Evolutionary conservation across 805 yeast genomes (phyloP).

Genomic region (Teunomyces cretensis): DNA sequence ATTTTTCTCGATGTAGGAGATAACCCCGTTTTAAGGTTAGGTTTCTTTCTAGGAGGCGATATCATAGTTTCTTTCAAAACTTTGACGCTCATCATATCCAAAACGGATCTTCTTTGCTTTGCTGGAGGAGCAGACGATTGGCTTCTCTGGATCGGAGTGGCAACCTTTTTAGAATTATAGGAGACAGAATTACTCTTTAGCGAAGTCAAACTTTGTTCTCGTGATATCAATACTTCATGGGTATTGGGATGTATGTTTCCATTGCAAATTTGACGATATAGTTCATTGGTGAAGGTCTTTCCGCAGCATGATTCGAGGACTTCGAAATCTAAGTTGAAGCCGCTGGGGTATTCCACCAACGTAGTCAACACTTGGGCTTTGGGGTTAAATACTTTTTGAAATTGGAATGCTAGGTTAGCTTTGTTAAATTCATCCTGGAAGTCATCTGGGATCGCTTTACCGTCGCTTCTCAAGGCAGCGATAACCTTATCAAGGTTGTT

Average conservation of each 20-base stretch:
- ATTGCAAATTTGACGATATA: constrained; percentile 56
- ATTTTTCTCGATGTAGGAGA: constrained; percentile 14
- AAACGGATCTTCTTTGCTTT: constrained; percentile 8
- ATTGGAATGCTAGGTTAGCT: constrained; percentile 80
- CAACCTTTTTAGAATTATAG: background rate
- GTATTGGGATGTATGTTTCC: constrained; percentile 71
- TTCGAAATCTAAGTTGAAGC: constrained; percentile 42
- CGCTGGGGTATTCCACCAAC: constrained; percentile 55
- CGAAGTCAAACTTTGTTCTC: constrained; percentile 40
- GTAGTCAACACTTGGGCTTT: constrained; percentile 46
- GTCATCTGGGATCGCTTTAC: constrained; percentile 55
- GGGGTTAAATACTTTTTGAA: constrained; percentile 85
- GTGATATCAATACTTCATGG: constrained; percentile 44
- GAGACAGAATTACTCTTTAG: constrained; percentile 13
- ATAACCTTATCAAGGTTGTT: constrained; percentile 56
- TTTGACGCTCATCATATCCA: background rate
- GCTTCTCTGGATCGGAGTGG: background rate
- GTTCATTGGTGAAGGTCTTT: constrained; percentile 36
- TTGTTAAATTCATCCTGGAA: constrained; percentile 59
- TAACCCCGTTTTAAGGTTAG: background rate
- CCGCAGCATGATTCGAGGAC: constrained; percentile 48
- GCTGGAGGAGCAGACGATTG: constrained; percentile 1
- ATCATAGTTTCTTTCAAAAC: background rate
- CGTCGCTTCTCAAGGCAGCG: constrained; percentile 57
- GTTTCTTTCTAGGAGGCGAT: constrained; percentile 1